Evolutionary conservation across 2,329 filamentous ascomycete genomes (phyloP), one percentile per base, ranked within the genome.

Genomic region (Xylaria sp.): DNA sequence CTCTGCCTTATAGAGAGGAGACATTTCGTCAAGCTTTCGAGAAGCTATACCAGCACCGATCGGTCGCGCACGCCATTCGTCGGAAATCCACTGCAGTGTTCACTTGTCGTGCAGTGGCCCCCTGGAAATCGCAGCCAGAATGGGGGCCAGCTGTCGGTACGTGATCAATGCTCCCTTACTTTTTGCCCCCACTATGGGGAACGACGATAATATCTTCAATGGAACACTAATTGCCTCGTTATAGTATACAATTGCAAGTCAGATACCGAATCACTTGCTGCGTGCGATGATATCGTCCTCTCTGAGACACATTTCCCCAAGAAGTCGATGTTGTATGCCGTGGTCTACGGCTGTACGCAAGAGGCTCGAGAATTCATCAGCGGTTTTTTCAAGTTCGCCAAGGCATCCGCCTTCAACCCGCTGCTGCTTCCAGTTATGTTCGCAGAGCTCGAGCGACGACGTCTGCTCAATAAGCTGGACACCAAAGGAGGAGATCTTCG

Each of bases 181-280:
- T 41, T 6, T 18, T 37, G 12, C 5, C 13, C 18, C n/a, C 10
- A 10, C 32, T 23, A 25, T 15, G 18, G 6, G 15, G n/a, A 10
- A 44, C n/a, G 23, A 18, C 10, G 15, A 58, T 18, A n/a, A 58
- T 12, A 58, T 44, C 18, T n/a, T 3, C 0, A 58, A 25, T 41
- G 34, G 18, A 23, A 39, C 13, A 6, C 25, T 57, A 25, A 57
- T 39, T n/a, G 41, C 12, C n/a, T 57, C 10, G 3, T 32, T 3
- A 1, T 39, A 76, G 74, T 75, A 1, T 76, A 75, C 51, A 72
- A 69, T 28, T 76, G 71, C 65, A 75, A 73, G 52, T 76, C 73
- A 25, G 72, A 76, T 25, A 74, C 72, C 0, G 15, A 20, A 20
- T 71, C 72, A 1, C 69, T 68, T 0, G 18, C 20, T 7, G 13